Base-by-base conservation (phyloP, 371 early-diverging fungal species). In the Syncephalastrum racemosum region DNA sequence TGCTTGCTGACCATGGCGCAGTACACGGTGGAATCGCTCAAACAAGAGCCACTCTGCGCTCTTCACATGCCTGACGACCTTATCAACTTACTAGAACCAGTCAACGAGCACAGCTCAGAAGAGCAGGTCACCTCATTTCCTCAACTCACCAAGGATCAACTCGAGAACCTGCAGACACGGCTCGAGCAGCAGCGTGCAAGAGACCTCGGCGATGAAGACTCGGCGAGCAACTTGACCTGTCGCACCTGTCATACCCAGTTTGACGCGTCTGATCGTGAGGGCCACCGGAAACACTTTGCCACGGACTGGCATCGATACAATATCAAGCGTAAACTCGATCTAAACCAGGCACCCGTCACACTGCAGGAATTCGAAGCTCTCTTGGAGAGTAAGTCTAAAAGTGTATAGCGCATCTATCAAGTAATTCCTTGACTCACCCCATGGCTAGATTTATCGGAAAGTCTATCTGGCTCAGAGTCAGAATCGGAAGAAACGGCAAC, bases 261-360 rank as follows among this genome's bases (percentile, higher is more conserved):
- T 73, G 70, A 81, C 54, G 67, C 85, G 2, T 27, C 41, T 1
- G 66, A 70, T 16, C 88, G 95, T 8, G 91, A 92, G 40, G 76
- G 85, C 48, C 98, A 97, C 72, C 76, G 97, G 42, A 76, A 77
- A 15, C 99, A 99, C 69, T 94, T 94, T 73, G 84, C 87, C 10
- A 87, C 90, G 12, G 98, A 99, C 76, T 99, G 97, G 97, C 99
- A 65, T 58, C 66, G 66, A 19, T 99, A 98, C 81, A 99, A 99
- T 71, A 80, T 98, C 25, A 97, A 97, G 76, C 84, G 96, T 54
- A 95, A 93, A 63, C 87, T 95, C 18, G 95, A 73, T 43, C 54
- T 71, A 1, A 49, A 90, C 13, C 73, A 92, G 10, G 85, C 92
- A 0, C 94, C 97, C 16, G 88, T 99, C 5, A 64, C 86, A 1